phyloP scores from a whole-genome alignment of 2,329 filamentous ascomycete species.

The Ophiostoma triangulosporum region DNA sequence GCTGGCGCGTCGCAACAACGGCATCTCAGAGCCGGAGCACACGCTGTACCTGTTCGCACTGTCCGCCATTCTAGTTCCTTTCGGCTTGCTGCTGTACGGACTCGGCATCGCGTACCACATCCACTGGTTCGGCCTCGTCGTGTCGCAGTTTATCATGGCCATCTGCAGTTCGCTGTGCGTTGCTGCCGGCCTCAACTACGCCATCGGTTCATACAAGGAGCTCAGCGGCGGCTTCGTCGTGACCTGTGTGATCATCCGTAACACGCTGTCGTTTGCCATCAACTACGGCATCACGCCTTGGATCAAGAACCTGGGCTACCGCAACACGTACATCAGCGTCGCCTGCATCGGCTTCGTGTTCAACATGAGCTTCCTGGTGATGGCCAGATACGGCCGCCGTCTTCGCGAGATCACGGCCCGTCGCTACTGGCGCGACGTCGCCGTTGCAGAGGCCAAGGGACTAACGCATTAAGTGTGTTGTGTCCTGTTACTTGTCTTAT shows the following conservation, averaged over 20 bases:
- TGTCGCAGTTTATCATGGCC: constrained; percentile 24
- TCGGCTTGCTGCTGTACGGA: constrained; percentile 33
- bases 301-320: constrained; percentile 12
- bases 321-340: constrained; percentile 9
- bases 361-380: constrained; percentile 1
- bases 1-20: constrained; percentile 27
- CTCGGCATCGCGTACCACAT: constrained; percentile 29
- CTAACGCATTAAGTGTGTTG: background rate
- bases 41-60: constrained; percentile 18
- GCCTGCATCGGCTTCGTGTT: background rate
- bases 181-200: constrained; percentile 22
- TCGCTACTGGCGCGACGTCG: constrained; percentile 1
- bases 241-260: constrained; percentile 18
- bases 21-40: constrained; percentile 22
- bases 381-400: background rate
- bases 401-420: background rate
- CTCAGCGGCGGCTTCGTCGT: constrained; percentile 16
- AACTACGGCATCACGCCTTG: constrained; percentile 24
- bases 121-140: constrained; percentile 29
- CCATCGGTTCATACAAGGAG: constrained; percentile 27
- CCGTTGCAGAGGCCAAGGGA: background rate
- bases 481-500: no score
- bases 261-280: constrained; percentile 18
- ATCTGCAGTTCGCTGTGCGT: constrained; percentile 24
- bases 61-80: constrained; percentile 17